phyloP scores from a whole-genome alignment of 2,329 filamentous ascomycete genomes.

The Paecilomyces formosus region DNA sequence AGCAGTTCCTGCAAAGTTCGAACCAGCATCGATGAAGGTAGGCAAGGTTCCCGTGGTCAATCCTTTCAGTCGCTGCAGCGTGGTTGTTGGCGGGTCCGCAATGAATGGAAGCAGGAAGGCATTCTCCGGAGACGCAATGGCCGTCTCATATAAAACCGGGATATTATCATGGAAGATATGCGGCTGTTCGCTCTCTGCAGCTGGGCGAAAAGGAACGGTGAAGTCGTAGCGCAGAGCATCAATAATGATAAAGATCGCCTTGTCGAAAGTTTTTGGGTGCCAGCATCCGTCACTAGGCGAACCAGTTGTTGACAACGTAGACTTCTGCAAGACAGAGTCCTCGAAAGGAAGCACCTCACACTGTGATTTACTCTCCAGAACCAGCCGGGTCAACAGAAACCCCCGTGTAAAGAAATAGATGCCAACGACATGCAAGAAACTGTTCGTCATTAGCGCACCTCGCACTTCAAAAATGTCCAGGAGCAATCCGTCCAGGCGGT shows the following conservation, averaged over 20 bases:
- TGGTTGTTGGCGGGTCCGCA: conserved; percentile 90
- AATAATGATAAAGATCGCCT: conserved; percentile 81
- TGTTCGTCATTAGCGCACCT: conserved; percentile 18
- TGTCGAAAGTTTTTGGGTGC: conserved; percentile 90
- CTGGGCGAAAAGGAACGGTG: conserved; percentile 65
- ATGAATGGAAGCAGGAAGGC: conserved; percentile 93
- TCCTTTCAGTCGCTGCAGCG: conserved; percentile 84
- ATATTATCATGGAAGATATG: conserved; percentile 80
- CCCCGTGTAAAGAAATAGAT: conserved; percentile 91
- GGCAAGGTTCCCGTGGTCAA: conserved; percentile 91
- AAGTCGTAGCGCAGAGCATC: conserved; percentile 97
- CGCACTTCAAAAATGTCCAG: background rate
- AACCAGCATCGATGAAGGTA: conserved; percentile 88
- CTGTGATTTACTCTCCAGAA: conserved; percentile 67
- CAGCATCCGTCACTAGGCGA: conserved; percentile 66
- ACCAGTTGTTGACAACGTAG: conserved; percentile 7
- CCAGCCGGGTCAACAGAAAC: conserved; percentile 81
- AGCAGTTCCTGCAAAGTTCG: conserved; percentile 88
- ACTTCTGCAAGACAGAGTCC: conserved; percentile 15
- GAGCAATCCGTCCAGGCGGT: background rate
- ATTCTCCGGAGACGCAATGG: conserved; percentile 64
- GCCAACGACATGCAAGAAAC: conserved; percentile 66
- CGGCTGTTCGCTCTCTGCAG: conserved; percentile 35
- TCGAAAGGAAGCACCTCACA: conserved; percentile 63
- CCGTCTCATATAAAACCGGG: conserved; percentile 77